Evolutionary conservation across 2,329 filamentous ascomycete species (phyloP).

Genomic region (Curvularia hawaiiensis): DNA sequence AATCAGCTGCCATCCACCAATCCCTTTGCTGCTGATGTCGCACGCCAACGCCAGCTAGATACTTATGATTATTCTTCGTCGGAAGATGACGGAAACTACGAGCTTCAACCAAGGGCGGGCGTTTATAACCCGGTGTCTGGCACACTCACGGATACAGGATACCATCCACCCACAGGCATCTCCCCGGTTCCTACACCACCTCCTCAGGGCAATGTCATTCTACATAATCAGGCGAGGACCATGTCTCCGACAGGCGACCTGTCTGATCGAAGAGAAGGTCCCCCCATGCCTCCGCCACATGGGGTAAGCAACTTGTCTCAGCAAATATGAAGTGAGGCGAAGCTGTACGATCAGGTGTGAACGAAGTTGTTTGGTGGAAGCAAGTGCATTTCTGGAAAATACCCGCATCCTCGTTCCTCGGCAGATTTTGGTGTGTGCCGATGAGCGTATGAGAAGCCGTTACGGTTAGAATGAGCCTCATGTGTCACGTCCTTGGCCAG

Average conservation of each 20-base stretch:
- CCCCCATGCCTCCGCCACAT: conserved; percentile 38
- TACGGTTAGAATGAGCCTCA: not conserved
- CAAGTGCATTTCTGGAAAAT: not conserved
- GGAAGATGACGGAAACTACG: conserved; percentile 46
- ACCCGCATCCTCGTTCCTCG: not conserved
- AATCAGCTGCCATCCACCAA: conserved; percentile 41
- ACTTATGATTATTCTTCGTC: conserved; percentile 48
- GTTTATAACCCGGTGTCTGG: conserved; percentile 43
- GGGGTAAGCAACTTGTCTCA: conserved; percentile 37
- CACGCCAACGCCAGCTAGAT: conserved; percentile 38
- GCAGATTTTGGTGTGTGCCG: not conserved
- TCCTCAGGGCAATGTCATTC: conserved; percentile 26
- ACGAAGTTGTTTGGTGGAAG: not conserved
- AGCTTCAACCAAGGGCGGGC: conserved; percentile 37
- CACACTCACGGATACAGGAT: conserved; percentile 42
- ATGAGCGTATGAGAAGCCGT: not conserved
- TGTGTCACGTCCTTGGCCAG: not conserved
- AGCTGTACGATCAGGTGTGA: not conserved
- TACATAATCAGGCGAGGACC: conserved; percentile 14
- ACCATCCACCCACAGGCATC: conserved; percentile 39
- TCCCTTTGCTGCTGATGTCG: conserved; percentile 36
- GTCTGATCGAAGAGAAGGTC: conserved; percentile 31
- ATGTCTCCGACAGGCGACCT: conserved; percentile 38
- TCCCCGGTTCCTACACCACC: conserved; percentile 42
- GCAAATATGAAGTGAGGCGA: conserved; percentile 24